phyloP scores from a whole-genome alignment of 257 asterid genomes.

The Coffea canephora region DNA sequence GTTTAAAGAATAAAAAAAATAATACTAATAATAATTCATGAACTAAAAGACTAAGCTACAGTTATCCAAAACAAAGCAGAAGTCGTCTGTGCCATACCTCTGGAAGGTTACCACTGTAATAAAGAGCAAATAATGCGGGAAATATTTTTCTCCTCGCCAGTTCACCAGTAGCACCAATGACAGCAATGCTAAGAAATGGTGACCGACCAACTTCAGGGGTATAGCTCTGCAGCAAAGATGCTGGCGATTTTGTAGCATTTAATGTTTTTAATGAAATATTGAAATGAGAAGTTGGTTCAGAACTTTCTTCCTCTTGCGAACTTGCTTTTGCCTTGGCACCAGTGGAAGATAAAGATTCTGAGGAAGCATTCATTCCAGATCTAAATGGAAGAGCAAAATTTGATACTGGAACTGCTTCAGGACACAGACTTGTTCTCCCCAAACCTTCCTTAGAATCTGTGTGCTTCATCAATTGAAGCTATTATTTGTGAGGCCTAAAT shows the following conservation, averaged over 20 bases:
- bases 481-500: not conserved
- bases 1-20: not conserved
- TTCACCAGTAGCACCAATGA: constrained; percentile 59
- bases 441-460: constrained; percentile 12
- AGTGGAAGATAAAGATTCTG: constrained; percentile 19
- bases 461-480: constrained; percentile 5
- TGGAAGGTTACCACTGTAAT: constrained; percentile 48
- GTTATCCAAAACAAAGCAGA: not conserved
- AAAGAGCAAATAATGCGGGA: constrained; percentile 53
- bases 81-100: constrained; percentile 28
- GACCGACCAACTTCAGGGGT: constrained; percentile 20
- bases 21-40: not conserved
- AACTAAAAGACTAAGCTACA: not conserved
- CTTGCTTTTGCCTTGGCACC: constrained; percentile 13
- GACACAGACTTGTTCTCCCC: constrained; percentile 6
- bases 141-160: constrained; percentile 50
- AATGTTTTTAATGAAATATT: constrained; percentile 11
- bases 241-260: constrained; percentile 13
- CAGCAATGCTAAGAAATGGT: constrained; percentile 43
- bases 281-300: constrained; percentile 12
- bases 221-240: constrained; percentile 15
- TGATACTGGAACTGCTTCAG: constrained; percentile 6
- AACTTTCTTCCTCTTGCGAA: constrained; percentile 18
- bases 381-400: not conserved
- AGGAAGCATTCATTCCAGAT: constrained; percentile 13